phyloP scores from a whole-genome alignment of 345 rosid genomes.

The Hirschfeldia incana region DNA sequence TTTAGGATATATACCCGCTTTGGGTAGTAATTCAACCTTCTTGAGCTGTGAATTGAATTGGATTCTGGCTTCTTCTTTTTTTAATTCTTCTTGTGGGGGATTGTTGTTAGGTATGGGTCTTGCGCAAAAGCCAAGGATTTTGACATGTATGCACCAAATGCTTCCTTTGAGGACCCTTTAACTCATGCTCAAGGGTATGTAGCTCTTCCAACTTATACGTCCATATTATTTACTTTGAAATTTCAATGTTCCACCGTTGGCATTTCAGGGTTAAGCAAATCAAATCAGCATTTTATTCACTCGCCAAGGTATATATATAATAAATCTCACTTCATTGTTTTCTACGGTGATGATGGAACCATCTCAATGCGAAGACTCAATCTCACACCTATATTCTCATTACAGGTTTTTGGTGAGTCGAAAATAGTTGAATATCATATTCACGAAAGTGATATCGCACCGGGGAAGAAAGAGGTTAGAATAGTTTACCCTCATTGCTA shows the following conservation, averaged over 20 bases:
- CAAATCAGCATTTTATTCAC: constrained; percentile 87
- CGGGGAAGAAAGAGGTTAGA: constrained; percentile 68
- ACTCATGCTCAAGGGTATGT: constrained; percentile 84
- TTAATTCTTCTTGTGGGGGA: neutral
- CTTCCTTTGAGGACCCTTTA: constrained; percentile 95
- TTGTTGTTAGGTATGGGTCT: constrained; percentile 63
- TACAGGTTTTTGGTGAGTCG: constrained; percentile 77
- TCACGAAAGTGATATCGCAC: constrained; percentile 48
- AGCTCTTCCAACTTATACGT: neutral
- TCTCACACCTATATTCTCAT: neutral
- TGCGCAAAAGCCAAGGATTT: constrained; percentile 65
- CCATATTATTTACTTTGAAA: neutral
- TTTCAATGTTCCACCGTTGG: too few relatives aligned
- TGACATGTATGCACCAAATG: constrained; percentile 72
- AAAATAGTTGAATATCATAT: constrained; percentile 68
- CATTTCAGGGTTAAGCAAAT: constrained; percentile 76
- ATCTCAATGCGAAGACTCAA: neutral
- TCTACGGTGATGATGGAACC: neutral
- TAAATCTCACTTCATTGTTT: neutral
- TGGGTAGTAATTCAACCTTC: too few relatives aligned
- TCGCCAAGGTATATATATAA: constrained; percentile 55
- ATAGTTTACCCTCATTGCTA: neutral
- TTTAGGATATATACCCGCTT: neutral
- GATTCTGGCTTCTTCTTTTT: neutral
- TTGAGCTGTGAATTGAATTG: neutral